Percentiles rank a stretch among this genome's conserved stretches.
Conservation (phyloP, 2,329 filamentous ascomycete species). For the Catunica adiposa region DNA sequence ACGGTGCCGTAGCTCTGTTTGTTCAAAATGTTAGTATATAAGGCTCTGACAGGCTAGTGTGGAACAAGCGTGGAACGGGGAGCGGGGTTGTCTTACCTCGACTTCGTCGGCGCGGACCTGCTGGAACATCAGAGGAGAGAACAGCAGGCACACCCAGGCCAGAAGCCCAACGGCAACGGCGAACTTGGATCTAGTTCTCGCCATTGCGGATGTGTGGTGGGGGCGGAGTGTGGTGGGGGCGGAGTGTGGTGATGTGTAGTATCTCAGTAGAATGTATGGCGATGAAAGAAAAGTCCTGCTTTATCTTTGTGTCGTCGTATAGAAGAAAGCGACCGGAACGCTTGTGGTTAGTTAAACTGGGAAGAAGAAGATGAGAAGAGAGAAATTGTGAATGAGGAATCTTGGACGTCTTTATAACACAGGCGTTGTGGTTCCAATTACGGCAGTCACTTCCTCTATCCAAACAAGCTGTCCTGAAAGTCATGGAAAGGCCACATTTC, state of each 20-base stretch:
- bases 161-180: conserved; percentile 72
- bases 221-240: conserved; percentile 2
- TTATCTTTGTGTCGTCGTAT: conserved; percentile 7
- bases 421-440: not conserved
- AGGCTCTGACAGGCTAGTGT: not conserved
- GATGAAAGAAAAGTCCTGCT: conserved; percentile 16
- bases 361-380: conserved; percentile 16
- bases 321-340: conserved; percentile 9
- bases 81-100: conserved; percentile 25
- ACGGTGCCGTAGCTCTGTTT: conserved; percentile 60
- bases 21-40: not conserved
- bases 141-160: conserved; percentile 80
- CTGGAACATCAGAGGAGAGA: conserved; percentile 73
- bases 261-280: too few species aligned
- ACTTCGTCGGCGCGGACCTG: conserved; percentile 56
- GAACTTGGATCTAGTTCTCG: conserved; percentile 49
- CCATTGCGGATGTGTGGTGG: conserved; percentile 25
- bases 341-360: conserved; percentile 15
- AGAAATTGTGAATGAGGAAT: conserved; percentile 18
- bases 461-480: conserved; percentile 12
- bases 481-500: conserved; percentile 31
- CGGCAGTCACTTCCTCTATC: not conserved
- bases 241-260: conserved; percentile 6
- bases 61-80: not conserved
- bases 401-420: conserved; percentile 13